Evolutionary conservation across 805 yeast species (phyloP), one percentile per base, ranked within the genome.

Genomic region (Scheffersomyces amazonensis): DNA sequence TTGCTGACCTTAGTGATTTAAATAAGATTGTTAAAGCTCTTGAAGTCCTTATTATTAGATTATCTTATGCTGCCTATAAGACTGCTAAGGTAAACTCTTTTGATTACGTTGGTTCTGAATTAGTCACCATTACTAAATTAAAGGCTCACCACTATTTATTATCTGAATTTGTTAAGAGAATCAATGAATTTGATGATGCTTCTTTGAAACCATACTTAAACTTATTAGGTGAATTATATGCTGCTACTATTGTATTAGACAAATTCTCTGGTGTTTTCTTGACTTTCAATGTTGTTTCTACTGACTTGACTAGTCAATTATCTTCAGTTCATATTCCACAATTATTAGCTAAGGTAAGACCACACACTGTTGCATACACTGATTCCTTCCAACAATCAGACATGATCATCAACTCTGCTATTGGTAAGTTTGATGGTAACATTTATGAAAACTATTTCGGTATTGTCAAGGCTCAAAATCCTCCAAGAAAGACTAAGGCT

Each of bases 331-430:
- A 50, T 39, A 54, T 64, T 37, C 66, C 64, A 31, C 50, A 48
- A 32, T 55, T 57, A 39, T 54, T 62, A 40, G 27, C 43, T 4
- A 42, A 46, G 29, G 31, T 66, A 40, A 62, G 96, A 60, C 76
- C 78, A 21, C 79, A 83, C 52, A 85, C 83, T 38, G 78, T 87
- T 58, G 83, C 85, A 1, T 70, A 86, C 51, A 84, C 95, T 4
- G 97, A 89, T 62, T 75, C 95, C 1, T 89, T 89, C 71, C 79
- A 83, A 62, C 73, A 84, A 46, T 79, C 87, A 29, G 96, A 89
- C 64, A 83, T 75, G 57, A 76, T 84, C 66, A 73, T 89, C 54
- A 86, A 88, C 59, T 80, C 96, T 0, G 81, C 93, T 4, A 75
- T 89, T 41, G 97, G 96, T 33, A 73, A 71, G 40, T 82, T 75